Conservation (phyloP, 2,329 filamentous ascomycete species). For the Cercospora sesami region DNA sequence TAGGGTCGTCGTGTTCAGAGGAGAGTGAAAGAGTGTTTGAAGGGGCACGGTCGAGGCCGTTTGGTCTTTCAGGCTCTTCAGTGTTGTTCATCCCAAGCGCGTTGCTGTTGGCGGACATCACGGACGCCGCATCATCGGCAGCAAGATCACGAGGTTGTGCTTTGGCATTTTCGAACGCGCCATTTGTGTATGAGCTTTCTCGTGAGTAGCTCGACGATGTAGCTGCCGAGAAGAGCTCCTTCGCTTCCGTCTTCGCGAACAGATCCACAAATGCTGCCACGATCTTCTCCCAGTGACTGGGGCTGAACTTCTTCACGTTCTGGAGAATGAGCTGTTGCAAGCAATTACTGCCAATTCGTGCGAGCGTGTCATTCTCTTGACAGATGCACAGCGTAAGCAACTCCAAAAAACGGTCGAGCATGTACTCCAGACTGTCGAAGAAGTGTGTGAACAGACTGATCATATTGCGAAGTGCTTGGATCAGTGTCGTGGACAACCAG, state of each 20-base stretch:
- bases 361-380: conserved; percentile 98
- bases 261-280: conserved; percentile 94
- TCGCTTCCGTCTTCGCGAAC: conserved; percentile 90
- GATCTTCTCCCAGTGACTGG: conserved; percentile 89
- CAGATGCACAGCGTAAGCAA: conserved; percentile 94
- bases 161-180: conserved; percentile 23
- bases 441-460: conserved; percentile 99
- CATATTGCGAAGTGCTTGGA: conserved; percentile 96
- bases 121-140: conserved; percentile 23
- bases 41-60: conserved; percentile 17
- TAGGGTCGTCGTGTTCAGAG: conserved; percentile 17
- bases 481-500: conserved; percentile 99
- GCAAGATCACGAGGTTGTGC: conserved; percentile 14
- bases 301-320: conserved; percentile 88
- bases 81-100: conserved; percentile 47
- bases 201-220: conserved; percentile 44
- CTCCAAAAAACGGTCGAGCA: conserved; percentile 96
- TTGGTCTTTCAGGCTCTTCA: conserved; percentile 23
- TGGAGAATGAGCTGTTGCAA: conserved; percentile 94
- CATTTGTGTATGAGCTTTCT: conserved; percentile 30
- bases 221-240: conserved; percentile 89
- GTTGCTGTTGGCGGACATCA: conserved; percentile 34
- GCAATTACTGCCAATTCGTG: conserved; percentile 96
- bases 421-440: conserved; percentile 92
- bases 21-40: conserved; percentile 25